phyloP scores from a whole-genome alignment of 768 basidiomycete genomes.

The Leucosporidium yakuticum region DNA sequence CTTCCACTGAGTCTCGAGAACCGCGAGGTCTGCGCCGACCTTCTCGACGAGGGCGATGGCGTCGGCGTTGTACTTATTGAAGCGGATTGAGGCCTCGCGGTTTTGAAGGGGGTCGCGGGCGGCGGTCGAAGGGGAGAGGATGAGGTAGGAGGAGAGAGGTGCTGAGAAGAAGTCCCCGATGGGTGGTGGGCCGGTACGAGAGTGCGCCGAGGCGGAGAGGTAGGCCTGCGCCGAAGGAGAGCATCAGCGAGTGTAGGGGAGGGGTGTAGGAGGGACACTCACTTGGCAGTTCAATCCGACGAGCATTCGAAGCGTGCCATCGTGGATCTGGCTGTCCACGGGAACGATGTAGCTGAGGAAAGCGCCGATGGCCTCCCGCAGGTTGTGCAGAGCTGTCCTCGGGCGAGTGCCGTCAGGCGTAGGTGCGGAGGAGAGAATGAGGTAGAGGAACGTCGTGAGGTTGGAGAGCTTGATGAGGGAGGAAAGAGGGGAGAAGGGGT shows the following conservation, averaged over 20 bases:
- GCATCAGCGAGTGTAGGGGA: neutral
- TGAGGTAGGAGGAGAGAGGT: neutral
- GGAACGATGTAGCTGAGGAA: conserved; percentile 4
- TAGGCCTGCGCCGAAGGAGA: neutral
- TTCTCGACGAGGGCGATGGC: neutral
- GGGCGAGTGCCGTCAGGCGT: neutral
- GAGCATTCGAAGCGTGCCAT: neutral
- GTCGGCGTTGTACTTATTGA: neutral
- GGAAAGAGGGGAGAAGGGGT: neutral
- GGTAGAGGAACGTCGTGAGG: conserved; percentile 5
- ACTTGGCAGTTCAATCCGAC: conserved; percentile 3
- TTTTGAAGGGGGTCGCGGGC: neutral
- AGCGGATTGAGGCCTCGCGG: neutral
- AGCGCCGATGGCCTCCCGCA: neutral
- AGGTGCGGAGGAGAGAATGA: neutral
- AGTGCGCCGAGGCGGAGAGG: conserved; percentile 1
- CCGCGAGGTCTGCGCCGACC: neutral
- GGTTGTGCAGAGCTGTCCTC: neutral
- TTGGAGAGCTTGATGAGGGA: neutral
- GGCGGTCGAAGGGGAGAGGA: neutral
- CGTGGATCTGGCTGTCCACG: neutral
- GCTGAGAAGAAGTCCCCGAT: neutral
- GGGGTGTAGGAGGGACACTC: too few relatives aligned
- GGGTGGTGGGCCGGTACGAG: neutral
- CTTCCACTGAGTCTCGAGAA: neutral